phyloP scores from a whole-genome alignment of 441 rosid genomes.

The Geranium incanum region DNA sequence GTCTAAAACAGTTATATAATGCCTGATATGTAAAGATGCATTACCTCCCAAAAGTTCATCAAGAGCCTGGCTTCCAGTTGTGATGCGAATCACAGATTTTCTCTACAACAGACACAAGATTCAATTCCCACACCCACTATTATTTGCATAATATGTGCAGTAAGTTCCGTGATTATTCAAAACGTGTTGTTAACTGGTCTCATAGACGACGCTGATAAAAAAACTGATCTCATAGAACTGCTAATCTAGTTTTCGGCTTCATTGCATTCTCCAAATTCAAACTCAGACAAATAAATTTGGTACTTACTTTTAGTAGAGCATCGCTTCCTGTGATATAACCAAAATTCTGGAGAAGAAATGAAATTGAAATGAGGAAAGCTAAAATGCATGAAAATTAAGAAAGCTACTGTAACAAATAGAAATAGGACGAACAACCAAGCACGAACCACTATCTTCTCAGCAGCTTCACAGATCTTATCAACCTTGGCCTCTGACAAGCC shows the following conservation, averaged over 20 bases:
- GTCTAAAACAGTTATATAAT: background rate
- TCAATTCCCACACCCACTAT: conserved; percentile 3
- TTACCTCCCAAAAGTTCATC: conserved; percentile 79
- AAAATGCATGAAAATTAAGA: background rate
- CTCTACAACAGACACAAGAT: conserved; percentile 36
- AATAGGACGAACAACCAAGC: conserved; percentile 18
- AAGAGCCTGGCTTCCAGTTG: conserved; percentile 90
- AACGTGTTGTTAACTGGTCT: background rate
- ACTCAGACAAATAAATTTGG: conserved; percentile 1
- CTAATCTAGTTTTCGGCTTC: background rate
- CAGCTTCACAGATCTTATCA: conserved; percentile 94
- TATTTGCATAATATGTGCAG: conserved; percentile 1
- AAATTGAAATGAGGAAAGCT: background rate
- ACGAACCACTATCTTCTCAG: conserved; percentile 81
- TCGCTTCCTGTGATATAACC: conserved; percentile 80
- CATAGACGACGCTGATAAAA: too few relatives aligned
- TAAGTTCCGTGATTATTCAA: background rate
- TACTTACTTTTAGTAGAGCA: conserved; percentile 71
- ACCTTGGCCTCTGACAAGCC: conserved; percentile 94
- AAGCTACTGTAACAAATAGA: background rate
- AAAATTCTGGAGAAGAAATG: conserved; percentile 42
- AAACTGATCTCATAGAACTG: background rate
- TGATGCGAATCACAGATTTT: conserved; percentile 61
- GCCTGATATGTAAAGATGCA: background rate
- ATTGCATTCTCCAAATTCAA: background rate